Evolutionary conservation across 2,329 filamentous ascomycete species (phyloP), one percentile per base, ranked within the genome.

Genomic region (Alternaria solani): DNA sequence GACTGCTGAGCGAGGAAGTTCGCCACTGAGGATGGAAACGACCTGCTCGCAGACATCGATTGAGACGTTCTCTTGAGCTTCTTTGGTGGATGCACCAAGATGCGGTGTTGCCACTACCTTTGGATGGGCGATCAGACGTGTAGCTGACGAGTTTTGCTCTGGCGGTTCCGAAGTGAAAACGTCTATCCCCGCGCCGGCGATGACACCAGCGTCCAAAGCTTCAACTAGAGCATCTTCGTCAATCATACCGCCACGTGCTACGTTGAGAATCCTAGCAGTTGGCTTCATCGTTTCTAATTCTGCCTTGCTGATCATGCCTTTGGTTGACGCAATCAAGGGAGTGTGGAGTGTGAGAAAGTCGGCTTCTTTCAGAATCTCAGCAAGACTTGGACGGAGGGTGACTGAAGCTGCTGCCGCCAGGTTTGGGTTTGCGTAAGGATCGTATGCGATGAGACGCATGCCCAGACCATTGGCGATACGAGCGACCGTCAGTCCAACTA

Each of bases 281-380:
- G 82, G 83, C 74, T 92, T 93, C 91, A 95, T 94, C 8, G 82
- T 83, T 23, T 81, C 81, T 8, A 94, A 79, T 75, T 94, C 90
- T 0, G 82, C 77, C 44, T 86, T 86, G 1, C 88, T 86, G 23
- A 95, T 87, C 78, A 95, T 85, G 56, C 91, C 90, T 59, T 89
- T 84, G 0, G 92, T 95, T 6, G 89, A 91, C 6, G 91, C 91
- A 59, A 94, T 86, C 57, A 95, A 82, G 0, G 92, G 92, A 0
- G 91, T 94, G 72, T 95, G 92, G 9, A 94, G 88, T 0, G 91
- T 94, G 62, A 95, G 74, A 72, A 94, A 94, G 77, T 94, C 91
- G 1, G 89, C 87, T 26, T 83, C 81, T 1, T 87, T 85, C 14
- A 95, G 82, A 14, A 94, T 80, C 23, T 87, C 85, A 3, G 82